These are phyloP conservation scores for Globisporangium cylindrosporum DNA, from an alignment of 352 stramenopile genomes.

Conservation along the genomic window DNA sequence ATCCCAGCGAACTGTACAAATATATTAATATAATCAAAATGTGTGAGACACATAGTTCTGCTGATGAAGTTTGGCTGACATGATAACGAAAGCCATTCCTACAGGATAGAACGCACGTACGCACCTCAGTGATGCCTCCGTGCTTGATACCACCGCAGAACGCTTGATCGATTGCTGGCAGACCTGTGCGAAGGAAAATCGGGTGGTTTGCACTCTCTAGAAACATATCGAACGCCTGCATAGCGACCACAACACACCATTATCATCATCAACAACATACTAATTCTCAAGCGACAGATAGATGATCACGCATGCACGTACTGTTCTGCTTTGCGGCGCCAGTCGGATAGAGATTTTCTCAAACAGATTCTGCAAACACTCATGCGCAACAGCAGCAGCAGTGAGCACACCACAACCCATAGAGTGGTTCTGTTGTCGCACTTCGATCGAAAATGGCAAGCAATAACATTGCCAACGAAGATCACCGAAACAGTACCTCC, in stretches of 20 bases:
- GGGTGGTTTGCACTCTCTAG: conserved; percentile 67
- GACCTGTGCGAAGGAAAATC: conserved; percentile 56
- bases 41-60: not conserved
- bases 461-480: not conserved
- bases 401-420: not conserved
- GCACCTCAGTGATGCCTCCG: conserved; percentile 52
- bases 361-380: conserved; percentile 43
- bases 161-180: conserved; percentile 57
- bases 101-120: not conserved
- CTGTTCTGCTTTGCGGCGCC: conserved; percentile 38
- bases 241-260: no score
- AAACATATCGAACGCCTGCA: conserved; percentile 77
- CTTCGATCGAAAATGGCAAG: not conserved
- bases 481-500: conserved; percentile 27
- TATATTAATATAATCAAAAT: not conserved
- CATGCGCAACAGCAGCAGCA: not conserved
- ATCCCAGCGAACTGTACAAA: conserved; percentile 55
- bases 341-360: conserved; percentile 52
- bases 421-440: not conserved
- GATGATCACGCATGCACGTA: conserved; percentile 15
- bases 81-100: not conserved
- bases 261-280: no score
- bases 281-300: no score
- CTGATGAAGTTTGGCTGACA: not conserved
- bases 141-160: conserved; percentile 61